Base-by-base conservation (phyloP, 2,329 filamentous ascomycete species). In the Diaporthe sp. region DNA sequence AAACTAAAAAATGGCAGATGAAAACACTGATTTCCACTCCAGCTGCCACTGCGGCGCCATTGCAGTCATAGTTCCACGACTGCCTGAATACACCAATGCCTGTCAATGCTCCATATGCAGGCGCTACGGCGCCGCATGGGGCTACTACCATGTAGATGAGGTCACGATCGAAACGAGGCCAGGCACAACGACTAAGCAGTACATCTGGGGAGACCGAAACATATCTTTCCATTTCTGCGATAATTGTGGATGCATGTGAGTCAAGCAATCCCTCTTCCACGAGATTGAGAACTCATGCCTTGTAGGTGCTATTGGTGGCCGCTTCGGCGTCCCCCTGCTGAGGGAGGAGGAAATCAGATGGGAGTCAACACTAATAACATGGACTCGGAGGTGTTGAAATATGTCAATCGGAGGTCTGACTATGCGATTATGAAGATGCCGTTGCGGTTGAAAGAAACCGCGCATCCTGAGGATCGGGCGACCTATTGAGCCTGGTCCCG, bases 71-170 rank as follows among this genome's bases (percentile, higher is more conserved):
- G 80, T 80, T 49, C 80, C 78, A 44, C 76, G 76, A 28, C 79
- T 73, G 65, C 79, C 77, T 39, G 77, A 79, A 63, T 58, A 78
- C 37, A 72, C 78, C 76, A 77, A 78, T 72, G 78, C 78, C 72
- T 82, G 81, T 72, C 81, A 79, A 73, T 82, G 81, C 77, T 76
- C 77, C 58, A 77, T 82, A 73, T 82, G 81, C 76, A 75, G 81
- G 17, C 81, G 81, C 75, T 82, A 82, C 77, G 81, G 76, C 39
- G 81, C 80, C n/a, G 77, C 79, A 37, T 82, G 81, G 81, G 79
- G 73, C 10, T 82, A 82, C 77, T 82, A 82, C 77, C 72, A 78
- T 1, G 61, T 78, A 10, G 76, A 76, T 25, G 75, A 82, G 68
- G 80, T 81, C 77, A 79, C 78, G 42, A 80, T 81, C 31, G 76